Evolutionary conservation across 2,329 filamentous ascomycete genomes (phyloP).

Genomic region (Erysiphe pulchra): DNA sequence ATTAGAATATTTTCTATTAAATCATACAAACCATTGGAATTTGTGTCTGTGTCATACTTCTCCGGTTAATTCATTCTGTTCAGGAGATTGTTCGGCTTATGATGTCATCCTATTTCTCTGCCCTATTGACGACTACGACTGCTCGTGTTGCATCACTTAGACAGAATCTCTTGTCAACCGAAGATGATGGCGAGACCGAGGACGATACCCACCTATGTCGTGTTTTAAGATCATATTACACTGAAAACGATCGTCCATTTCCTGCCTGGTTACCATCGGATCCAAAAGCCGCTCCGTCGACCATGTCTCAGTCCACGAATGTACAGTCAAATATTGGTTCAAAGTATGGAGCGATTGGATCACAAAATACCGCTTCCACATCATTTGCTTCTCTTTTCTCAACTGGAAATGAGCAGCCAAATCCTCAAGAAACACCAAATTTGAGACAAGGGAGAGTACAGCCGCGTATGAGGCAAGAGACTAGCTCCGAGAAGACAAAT

Average conservation of each 20-base stretch:
- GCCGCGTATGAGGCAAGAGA: neutral
- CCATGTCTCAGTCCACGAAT: conserved; percentile 22
- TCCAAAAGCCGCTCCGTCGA: conserved; percentile 37
- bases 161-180: conserved; percentile 42
- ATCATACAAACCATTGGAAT: no score
- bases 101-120: conserved; percentile 67
- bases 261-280: conserved; percentile 77
- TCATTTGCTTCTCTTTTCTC: conserved; percentile 33
- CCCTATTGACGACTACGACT: conserved; percentile 37
- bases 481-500: conserved; percentile 6
- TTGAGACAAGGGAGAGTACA: conserved; percentile 14
- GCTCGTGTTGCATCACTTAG: conserved; percentile 35
- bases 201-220: conserved; percentile 91
- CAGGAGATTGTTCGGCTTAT: conserved; percentile 6
- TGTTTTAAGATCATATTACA: conserved; percentile 79
- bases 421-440: conserved; percentile 17
- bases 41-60: no score
- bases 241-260: conserved; percentile 57
- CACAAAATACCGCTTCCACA: conserved; percentile 14
- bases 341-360: conserved; percentile 22
- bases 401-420: conserved; percentile 5
- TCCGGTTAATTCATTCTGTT: no score
- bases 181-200: conserved; percentile 46
- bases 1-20: no score
- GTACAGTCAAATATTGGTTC: conserved; percentile 23